Percentiles rank a stretch among this genome's conserved stretches.
Evolutionary conservation across 2,329 filamentous ascomycete genomes (phyloP).

Genomic region (Microdochium bolleyi): DNA sequence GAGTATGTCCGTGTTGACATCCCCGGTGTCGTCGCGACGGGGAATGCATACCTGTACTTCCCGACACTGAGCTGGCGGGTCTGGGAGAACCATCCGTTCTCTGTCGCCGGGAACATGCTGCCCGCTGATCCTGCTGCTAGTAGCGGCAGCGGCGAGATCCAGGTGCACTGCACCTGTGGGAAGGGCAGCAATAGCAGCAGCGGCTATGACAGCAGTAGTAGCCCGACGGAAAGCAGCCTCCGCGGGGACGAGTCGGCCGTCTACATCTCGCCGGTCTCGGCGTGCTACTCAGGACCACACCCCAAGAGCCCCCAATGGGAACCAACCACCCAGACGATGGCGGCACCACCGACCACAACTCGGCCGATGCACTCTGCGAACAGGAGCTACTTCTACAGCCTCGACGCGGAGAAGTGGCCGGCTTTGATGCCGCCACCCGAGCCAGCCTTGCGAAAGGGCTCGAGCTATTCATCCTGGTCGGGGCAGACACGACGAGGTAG

Average conservation of each 20-base stretch:
- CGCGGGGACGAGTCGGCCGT: not conserved
- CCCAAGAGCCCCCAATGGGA: not conserved
- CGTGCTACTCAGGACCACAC: not conserved
- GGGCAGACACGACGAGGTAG: not conserved
- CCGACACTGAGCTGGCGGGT: not conserved
- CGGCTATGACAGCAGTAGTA: not conserved
- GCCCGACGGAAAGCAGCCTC: not conserved
- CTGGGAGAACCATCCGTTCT: not conserved
- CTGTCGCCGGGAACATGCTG: not conserved
- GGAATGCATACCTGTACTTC: not conserved
- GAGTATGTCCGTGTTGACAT: not conserved
- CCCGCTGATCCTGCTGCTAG: not conserved
- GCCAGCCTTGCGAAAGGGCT: not conserved
- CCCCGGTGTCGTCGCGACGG: not conserved
- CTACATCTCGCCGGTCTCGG: not conserved
- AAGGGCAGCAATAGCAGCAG: not conserved
- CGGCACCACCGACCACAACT: too few species aligned
- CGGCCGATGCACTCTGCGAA: too few species aligned
- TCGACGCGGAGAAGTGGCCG: not conserved
- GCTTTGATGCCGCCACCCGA: not conserved
- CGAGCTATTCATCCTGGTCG: not conserved
- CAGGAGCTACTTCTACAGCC: too few species aligned
- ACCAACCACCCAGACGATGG: not conserved
- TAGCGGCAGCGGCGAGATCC: not conserved
- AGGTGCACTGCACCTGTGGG: not conserved